These are phyloP conservation scores for Ustilago bromivora DNA, from an alignment of 1,284 basidiomycete genomes.

Conservation along the genomic window DNA sequence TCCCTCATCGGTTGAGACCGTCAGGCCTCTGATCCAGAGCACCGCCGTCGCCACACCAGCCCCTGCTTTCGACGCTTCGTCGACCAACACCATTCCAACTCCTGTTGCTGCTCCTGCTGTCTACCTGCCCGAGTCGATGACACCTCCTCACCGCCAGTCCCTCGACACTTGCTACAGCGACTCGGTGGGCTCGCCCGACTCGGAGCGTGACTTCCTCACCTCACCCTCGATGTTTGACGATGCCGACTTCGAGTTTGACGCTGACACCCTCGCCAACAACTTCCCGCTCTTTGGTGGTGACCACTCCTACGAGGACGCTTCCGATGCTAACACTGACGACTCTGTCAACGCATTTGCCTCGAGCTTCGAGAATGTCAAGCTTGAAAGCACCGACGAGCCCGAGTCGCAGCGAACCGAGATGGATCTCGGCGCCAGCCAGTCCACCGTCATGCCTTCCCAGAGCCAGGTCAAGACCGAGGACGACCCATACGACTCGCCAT, in stretches of 20 bases:
- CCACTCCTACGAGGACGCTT: conserved; percentile 25
- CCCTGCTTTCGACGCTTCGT: background rate
- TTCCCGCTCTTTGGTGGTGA: conserved; percentile 39
- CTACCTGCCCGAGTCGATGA: conserved; percentile 23
- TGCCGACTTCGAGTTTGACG: conserved; percentile 44
- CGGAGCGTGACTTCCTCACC: conserved; percentile 49
- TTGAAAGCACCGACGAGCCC: conserved; percentile 24
- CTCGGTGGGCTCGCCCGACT: conserved; percentile 47
- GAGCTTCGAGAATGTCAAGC: conserved; percentile 44
- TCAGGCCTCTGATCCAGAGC: conserved; percentile 18
- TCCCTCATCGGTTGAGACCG: conserved; percentile 20
- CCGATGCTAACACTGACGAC: conserved; percentile 20
- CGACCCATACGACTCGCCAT: conserved; percentile 16
- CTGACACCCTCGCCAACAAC: conserved; percentile 26
- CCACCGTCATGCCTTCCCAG: conserved; percentile 34
- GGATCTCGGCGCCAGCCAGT: conserved; percentile 33
- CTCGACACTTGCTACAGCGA: conserved; percentile 45
- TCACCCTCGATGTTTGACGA: conserved; percentile 52
- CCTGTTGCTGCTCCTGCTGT: background rate
- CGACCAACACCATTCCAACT: background rate
- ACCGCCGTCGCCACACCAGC: background rate
- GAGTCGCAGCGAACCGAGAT: conserved; percentile 29
- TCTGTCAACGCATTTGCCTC: conserved; percentile 16
- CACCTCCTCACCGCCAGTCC: conserved; percentile 38
- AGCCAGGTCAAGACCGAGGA: conserved; percentile 43